Percentiles rank a stretch among this genome's conserved stretches.
phyloP scores from a whole-genome alignment of 2,329 filamentous ascomycete species.

The Alternaria sp. region DNA sequence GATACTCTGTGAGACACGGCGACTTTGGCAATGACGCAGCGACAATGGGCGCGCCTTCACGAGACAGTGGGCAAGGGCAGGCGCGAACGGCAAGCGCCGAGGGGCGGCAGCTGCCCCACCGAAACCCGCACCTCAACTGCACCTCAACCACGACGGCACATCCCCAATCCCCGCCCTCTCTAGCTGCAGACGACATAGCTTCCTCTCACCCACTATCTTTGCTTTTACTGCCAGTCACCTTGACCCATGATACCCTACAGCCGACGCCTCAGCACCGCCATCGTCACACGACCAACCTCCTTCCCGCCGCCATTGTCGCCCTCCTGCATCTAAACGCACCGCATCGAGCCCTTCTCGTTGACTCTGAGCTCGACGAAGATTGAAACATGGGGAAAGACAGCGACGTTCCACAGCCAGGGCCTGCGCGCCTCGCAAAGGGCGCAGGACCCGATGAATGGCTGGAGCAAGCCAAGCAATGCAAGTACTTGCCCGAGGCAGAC shows the following conservation, averaged over 20 bases:
- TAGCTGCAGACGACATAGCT: neutral
- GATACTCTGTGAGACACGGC: neutral
- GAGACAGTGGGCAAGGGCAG: slow-evolving; percentile 2
- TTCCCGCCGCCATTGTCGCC: slow-evolving; percentile 20
- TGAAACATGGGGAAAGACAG: slow-evolving; percentile 59
- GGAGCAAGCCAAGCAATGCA: slow-evolving; percentile 94
- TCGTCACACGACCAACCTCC: slow-evolving; percentile 41
- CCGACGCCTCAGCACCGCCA: slow-evolving; percentile 37
- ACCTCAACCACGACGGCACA: slow-evolving; percentile 11
- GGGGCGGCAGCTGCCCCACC: slow-evolving; percentile 19
- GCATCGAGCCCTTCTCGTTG: neutral
- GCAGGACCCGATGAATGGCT: slow-evolving; percentile 96
- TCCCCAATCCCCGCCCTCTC: neutral
- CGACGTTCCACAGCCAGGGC: slow-evolving; percentile 86
- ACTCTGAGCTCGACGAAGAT: neutral
- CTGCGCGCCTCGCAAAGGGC: slow-evolving; percentile 82
- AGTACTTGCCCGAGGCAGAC: slow-evolving; percentile 92
- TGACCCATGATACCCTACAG: slow-evolving; percentile 31
- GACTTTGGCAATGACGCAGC: slow-evolving; percentile 24
- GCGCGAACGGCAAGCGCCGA: slow-evolving; percentile 31
- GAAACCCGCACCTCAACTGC: slow-evolving; percentile 15
- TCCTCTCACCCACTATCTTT: slow-evolving; percentile 7
- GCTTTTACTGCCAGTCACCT: slow-evolving; percentile 11
- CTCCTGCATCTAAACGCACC: neutral
- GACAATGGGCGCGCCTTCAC: slow-evolving; percentile 12